Conservation (phyloP, 345 rosid genomes). For the Citrus unshiu region DNA sequence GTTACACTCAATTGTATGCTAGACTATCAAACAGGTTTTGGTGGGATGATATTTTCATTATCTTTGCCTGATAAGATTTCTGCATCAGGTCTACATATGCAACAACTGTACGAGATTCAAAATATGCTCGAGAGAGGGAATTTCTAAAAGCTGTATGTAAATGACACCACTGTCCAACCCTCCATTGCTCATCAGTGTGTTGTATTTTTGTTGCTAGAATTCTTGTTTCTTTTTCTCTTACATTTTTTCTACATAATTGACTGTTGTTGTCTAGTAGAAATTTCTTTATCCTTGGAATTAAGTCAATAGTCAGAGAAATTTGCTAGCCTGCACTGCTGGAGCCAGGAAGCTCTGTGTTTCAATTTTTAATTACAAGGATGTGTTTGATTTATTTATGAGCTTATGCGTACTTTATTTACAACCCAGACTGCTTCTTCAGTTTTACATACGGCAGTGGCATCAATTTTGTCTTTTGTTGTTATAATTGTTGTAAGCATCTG, state of each 20-base stretch:
- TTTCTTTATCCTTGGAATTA: background rate
- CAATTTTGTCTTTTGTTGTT: background rate
- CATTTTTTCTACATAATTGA: background rate
- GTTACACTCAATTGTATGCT: background rate
- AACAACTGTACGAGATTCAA: conserved; percentile 84
- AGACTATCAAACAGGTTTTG: background rate
- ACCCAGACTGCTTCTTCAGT: background rate
- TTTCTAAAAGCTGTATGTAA: conserved; percentile 89
- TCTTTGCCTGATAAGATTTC: conserved; percentile 9
- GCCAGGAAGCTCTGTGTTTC: background rate
- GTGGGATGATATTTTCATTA: background rate
- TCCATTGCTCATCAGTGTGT: background rate
- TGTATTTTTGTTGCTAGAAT: background rate
- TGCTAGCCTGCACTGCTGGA: background rate
- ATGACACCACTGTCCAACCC: conserved; percentile 6
- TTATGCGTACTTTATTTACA: background rate
- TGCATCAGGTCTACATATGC: conserved; percentile 86
- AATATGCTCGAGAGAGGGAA: conserved; percentile 85
- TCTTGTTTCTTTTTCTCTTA: background rate
- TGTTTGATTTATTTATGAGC: background rate
- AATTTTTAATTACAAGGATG: background rate
- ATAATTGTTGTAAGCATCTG: background rate
- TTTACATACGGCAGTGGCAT: background rate
- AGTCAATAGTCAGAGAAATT: background rate
- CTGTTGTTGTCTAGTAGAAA: background rate